Percentiles rank a stretch among this genome's conserved stretches.
These are phyloP conservation scores for Plicaturopsis crispa DNA, from an alignment of 768 basidiomycete genomes.

Conservation along the genomic window DNA sequence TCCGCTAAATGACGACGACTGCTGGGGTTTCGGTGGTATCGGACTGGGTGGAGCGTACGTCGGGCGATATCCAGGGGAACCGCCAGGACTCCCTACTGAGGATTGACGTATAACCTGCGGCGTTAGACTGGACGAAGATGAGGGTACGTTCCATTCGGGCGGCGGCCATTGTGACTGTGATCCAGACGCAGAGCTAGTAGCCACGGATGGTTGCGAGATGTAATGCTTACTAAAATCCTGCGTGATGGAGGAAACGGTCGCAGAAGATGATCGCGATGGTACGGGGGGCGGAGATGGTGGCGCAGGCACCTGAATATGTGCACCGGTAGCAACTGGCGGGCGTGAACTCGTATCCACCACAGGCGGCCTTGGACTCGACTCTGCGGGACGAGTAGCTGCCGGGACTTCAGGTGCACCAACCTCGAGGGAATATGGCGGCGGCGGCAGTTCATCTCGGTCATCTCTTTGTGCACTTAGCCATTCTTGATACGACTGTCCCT, in stretches of 20 bases:
- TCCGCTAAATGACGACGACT: too few species aligned
- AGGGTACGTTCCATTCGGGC: conserved; percentile 28
- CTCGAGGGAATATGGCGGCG: conserved; percentile 63
- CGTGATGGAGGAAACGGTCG: conserved; percentile 22
- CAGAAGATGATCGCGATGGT: conserved; percentile 5
- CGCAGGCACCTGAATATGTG: too few species aligned
- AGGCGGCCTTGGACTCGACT: not conserved
- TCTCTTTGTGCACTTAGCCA: conserved; percentile 41
- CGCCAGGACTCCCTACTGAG: too few species aligned
- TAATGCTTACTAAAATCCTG: conserved; percentile 30
- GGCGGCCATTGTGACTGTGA: conserved; percentile 33
- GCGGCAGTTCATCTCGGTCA: conserved; percentile 45
- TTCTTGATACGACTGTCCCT: conserved; percentile 29
- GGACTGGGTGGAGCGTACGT: too few species aligned
- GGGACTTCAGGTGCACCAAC: conserved; percentile 22
- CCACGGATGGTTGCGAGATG: conserved; percentile 19
- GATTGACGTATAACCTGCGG: too few species aligned
- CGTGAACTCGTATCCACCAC: not conserved
- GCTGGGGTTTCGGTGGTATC: too few species aligned
- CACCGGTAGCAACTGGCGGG: not conserved
- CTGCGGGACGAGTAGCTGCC: conserved; percentile 1
- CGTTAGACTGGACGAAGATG: conserved; percentile 12
- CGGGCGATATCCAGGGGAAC: too few species aligned
- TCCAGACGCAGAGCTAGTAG: conserved; percentile 3
- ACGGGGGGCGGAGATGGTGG: conserved; percentile 7